Evolutionary conservation across 2,329 filamentous ascomycete genomes (phyloP).

Genomic region (Aspergillus sp.): DNA sequence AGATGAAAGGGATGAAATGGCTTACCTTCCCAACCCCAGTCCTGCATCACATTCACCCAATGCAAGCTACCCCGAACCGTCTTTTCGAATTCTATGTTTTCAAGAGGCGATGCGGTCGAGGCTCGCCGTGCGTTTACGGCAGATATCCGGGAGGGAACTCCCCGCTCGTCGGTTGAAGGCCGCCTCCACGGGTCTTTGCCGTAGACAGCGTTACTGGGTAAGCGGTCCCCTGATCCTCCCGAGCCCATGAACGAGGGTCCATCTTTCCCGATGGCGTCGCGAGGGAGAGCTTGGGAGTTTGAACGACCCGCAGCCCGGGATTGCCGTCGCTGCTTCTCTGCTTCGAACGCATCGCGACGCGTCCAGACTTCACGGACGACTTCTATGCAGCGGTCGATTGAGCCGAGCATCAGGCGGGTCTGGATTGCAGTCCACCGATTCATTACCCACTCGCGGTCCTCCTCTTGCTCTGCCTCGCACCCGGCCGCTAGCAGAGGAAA

Average conservation of each 20-base stretch:
- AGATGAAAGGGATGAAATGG: slow-evolving; percentile 16
- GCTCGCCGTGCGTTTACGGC: slow-evolving; percentile 23
- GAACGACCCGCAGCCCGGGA: slow-evolving; percentile 27
- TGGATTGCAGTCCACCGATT: slow-evolving; percentile 63
- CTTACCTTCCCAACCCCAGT: slow-evolving; percentile 72
- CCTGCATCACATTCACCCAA: slow-evolving; percentile 70
- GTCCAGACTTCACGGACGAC: slow-evolving; percentile 67
- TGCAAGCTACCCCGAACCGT: slow-evolving; percentile 66
- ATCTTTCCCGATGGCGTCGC: slow-evolving; percentile 14
- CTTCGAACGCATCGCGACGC: slow-evolving; percentile 57
- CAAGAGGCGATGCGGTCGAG: slow-evolving; percentile 33
- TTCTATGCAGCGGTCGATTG: slow-evolving; percentile 64
- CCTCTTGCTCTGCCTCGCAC: slow-evolving; percentile 59
- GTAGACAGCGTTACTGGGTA: neutral
- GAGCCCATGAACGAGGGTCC: slow-evolving; percentile 8
- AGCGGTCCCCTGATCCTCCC: neutral
- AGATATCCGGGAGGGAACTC: slow-evolving; percentile 10
- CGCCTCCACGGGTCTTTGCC: slow-evolving; percentile 29
- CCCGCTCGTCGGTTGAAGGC: slow-evolving; percentile 9
- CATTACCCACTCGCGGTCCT: slow-evolving; percentile 64
- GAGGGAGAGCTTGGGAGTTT: slow-evolving; percentile 8
- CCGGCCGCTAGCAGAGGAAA: slow-evolving; percentile 68
- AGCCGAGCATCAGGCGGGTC: slow-evolving; percentile 63
- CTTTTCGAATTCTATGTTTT: slow-evolving; percentile 57
- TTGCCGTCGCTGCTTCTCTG: slow-evolving; percentile 36